Conservation (phyloP, 2,329 filamentous ascomycete species). For the Xylaria sp. region DNA sequence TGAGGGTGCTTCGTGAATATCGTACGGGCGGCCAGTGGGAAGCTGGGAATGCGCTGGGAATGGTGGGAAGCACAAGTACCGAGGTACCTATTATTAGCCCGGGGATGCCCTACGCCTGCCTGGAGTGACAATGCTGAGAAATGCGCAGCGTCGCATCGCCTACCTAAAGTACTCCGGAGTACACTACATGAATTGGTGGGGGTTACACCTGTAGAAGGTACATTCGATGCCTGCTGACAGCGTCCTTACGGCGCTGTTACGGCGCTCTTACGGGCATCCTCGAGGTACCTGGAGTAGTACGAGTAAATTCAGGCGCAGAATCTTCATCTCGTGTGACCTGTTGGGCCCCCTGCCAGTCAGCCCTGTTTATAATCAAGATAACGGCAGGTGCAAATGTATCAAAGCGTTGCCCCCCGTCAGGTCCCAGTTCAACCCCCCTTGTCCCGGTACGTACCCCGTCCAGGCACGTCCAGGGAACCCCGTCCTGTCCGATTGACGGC, state of each 20-base stretch:
- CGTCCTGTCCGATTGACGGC: neutral
- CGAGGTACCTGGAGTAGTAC: too few relatives aligned
- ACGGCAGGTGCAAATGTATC: neutral
- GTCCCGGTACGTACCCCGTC: too few relatives aligned
- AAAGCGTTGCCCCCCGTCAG: neutral
- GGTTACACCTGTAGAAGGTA: neutral
- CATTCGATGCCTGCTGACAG: neutral
- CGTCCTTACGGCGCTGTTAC: neutral
- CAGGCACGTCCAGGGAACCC: too few relatives aligned
- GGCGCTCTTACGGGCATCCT: too few relatives aligned
- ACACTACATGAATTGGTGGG: neutral
- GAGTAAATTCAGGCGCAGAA: constrained; percentile 4
- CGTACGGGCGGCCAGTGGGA: too few relatives aligned
- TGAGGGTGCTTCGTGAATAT: too few relatives aligned
- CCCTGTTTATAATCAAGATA: constrained; percentile 1
- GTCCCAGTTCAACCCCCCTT: too few relatives aligned
- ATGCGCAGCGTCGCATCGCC: neutral
- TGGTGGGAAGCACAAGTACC: too few relatives aligned
- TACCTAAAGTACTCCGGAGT: neutral
- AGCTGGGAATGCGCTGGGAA: too few relatives aligned
- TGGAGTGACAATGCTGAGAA: neutral
- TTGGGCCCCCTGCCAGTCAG: neutral
- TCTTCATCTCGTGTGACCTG: constrained; percentile 17
- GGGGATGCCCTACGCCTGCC: too few relatives aligned
- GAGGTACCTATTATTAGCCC: too few relatives aligned